Percentiles rank a stretch among this genome's conserved stretches.
Evolutionary conservation across 495 filamentous ascomycete species (phyloP).

Genomic region (Tuber microsphaerosporum): DNA sequence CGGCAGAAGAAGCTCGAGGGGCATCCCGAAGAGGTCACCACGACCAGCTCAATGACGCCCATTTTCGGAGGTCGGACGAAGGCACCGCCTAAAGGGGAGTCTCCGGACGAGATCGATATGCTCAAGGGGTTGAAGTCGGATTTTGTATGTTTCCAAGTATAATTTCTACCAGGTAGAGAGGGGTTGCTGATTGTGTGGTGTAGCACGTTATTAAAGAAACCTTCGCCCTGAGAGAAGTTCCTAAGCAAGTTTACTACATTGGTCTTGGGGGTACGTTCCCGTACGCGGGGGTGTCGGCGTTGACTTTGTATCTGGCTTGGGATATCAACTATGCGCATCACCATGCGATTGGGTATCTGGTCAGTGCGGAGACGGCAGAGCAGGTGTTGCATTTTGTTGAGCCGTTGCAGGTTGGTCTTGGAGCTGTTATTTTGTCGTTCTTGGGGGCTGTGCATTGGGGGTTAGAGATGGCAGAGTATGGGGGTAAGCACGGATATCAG

Average conservation of each 20-base stretch:
- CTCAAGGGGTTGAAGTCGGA: constrained; percentile 63
- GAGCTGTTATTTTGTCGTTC: constrained; percentile 77
- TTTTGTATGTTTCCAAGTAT: constrained; percentile 53
- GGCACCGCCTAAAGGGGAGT: constrained; percentile 33
- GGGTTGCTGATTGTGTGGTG: constrained; percentile 3
- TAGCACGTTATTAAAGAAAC: constrained; percentile 82
- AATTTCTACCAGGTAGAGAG: neutral
- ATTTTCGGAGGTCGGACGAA: constrained; percentile 46
- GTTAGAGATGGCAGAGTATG: constrained; percentile 67
- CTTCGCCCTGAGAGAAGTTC: constrained; percentile 69
- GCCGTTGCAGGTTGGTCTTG: constrained; percentile 87
- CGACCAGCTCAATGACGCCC: constrained; percentile 52
- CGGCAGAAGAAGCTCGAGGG: constrained; percentile 50
- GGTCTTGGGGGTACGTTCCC: constrained; percentile 85
- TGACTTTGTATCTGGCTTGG: constrained; percentile 81
- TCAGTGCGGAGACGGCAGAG: constrained; percentile 65
- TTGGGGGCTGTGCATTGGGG: constrained; percentile 96
- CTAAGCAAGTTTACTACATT: constrained; percentile 69
- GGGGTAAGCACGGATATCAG: constrained; percentile 63
- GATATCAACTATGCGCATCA: constrained; percentile 60
- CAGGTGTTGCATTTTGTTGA: constrained; percentile 71
- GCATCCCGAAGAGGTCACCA: constrained; percentile 54
- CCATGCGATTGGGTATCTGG: constrained; percentile 56
- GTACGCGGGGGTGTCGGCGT: constrained; percentile 78
- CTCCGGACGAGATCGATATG: constrained; percentile 54